Evolutionary conservation across 768 basidiomycete species (phyloP).

Genomic region (Hysterangium stoloniferum): DNA sequence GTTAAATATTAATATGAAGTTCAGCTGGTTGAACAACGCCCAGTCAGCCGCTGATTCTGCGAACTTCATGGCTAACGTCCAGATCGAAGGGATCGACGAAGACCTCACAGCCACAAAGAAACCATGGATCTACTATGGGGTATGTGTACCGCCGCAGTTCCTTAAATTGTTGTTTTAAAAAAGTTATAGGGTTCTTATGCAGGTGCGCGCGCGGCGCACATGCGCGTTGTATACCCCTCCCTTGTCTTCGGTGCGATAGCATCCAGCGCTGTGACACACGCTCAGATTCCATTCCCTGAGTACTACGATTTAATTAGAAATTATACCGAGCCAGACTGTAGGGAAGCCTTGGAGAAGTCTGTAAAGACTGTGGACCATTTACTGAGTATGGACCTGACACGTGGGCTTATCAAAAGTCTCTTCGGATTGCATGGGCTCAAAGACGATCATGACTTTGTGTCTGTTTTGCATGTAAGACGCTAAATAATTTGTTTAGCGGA

Average conservation of each 20-base stretch:
- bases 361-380: constrained; percentile 56
- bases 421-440: constrained; percentile 67
- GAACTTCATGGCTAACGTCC: constrained; percentile 78
- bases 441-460: constrained; percentile 73
- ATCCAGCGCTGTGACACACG: constrained; percentile 86
- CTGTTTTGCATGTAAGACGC: constrained; percentile 49
- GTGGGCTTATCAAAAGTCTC: constrained; percentile 51
- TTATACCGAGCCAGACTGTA: constrained; percentile 58
- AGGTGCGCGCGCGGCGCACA: constrained; percentile 88
- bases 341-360: constrained; percentile 46
- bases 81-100: constrained; percentile 62
- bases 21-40: constrained; percentile 80
- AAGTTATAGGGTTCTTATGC: constrained; percentile 77
- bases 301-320: constrained; percentile 79
- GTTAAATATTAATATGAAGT: neutral
- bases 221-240: constrained; percentile 80
- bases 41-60: constrained; percentile 90
- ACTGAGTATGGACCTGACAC: constrained; percentile 40
- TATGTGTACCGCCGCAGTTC: constrained; percentile 26
- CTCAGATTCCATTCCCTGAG: constrained; percentile 73
- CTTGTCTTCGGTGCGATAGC: constrained; percentile 88
- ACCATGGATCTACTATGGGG: constrained; percentile 93
- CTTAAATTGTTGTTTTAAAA: constrained; percentile 4
- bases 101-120: constrained; percentile 64
- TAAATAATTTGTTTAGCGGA: constrained; percentile 23